A percentile compares a stretch with the other conserved stretches of the same genome.
Evolutionary conservation across 2,329 filamentous ascomycete genomes (phyloP).

Genomic region (Aureobasidium sp.): DNA sequence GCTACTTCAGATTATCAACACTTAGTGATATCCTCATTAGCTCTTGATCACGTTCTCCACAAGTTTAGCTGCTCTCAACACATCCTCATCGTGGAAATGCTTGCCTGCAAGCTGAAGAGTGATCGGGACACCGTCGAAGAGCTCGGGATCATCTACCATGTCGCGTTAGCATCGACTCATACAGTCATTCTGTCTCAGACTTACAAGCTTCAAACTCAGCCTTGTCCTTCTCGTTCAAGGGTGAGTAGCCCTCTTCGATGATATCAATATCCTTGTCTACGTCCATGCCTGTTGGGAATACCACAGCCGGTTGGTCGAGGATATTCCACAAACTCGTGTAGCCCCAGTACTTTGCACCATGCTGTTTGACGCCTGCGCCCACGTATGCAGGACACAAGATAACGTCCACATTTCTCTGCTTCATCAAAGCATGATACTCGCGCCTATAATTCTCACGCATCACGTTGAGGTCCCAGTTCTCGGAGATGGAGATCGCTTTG

Average conservation of each 20-base stretch:
- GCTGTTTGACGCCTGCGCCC: conserved; percentile 28
- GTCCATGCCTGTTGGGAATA: conserved; percentile 23
- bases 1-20: background rate
- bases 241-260: background rate
- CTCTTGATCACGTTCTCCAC: background rate
- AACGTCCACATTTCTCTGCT: conserved; percentile 30
- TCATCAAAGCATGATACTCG: conserved; percentile 30
- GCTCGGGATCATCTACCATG: conserved; percentile 1
- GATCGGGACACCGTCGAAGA: conserved; percentile 13
- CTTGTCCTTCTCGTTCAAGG: conserved; percentile 9
- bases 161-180: background rate
- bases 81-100: conserved; percentile 14
- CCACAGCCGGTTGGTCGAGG: conserved; percentile 23
- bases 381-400: conserved; percentile 32
- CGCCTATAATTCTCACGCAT: conserved; percentile 36
- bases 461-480: conserved; percentile 12
- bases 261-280: conserved; percentile 5
- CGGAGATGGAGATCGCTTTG: conserved; percentile 5
- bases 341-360: conserved; percentile 29
- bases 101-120: conserved; percentile 14
- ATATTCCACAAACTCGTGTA: conserved; percentile 13
- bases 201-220: conserved; percentile 24
- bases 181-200: background rate
- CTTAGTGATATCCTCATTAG: background rate
- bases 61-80: conserved; percentile 8